Base-by-base conservation (phyloP, 2,329 filamentous ascomycete species). In the Fusarium multiceps region DNA sequence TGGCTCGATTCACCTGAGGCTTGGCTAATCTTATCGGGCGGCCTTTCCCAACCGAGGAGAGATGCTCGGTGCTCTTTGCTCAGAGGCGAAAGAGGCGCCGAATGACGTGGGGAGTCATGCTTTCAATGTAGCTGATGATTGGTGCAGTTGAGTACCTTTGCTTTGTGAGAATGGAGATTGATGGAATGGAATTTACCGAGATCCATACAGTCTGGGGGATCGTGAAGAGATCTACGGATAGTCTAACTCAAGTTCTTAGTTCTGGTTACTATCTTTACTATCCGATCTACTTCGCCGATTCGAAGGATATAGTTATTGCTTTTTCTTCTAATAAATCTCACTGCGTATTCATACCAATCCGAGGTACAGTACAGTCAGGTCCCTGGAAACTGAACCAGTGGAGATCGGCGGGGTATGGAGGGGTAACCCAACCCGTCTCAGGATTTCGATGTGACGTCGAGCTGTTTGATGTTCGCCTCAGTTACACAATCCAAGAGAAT, bases 101-200 rank as follows among this genome's bases (percentile, higher is more conserved):
- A 42, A 69, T 72, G 71, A 69, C 71, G 70, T 73, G 54, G 49
- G 53, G 57, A 48, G 57, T 60, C 55, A 48, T 55, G 28, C 47
- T 41, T 37, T n/a, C 41, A 48, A n/a, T 23, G 41, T 37, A 59
- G 42, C 23, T 65, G 21, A 10, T 60, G 67, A 59, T 68, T 65
- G 68, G 59, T 43, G 55, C 51, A 67, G 57, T 51, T n/a, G 23
- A 28, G 23, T 62, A 55, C 37, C 51, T 48, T 64, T 54, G 45
- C 30, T 6, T 30, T 41, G 28, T 48, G 34, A 25, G 32, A 45
- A 37, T 37, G 63, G 32, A 62, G 30, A 55, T 66, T 50, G 58
- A 50, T 55, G 62, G 60, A 64, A 42, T 47, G 20, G 27, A 37
- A 40, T 49, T 49, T 34, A 34, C 68, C 68, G 63, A 71, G 32